Conservation (phyloP, 306 rosid genomes). For the Ochetophila trinervis region DNA sequence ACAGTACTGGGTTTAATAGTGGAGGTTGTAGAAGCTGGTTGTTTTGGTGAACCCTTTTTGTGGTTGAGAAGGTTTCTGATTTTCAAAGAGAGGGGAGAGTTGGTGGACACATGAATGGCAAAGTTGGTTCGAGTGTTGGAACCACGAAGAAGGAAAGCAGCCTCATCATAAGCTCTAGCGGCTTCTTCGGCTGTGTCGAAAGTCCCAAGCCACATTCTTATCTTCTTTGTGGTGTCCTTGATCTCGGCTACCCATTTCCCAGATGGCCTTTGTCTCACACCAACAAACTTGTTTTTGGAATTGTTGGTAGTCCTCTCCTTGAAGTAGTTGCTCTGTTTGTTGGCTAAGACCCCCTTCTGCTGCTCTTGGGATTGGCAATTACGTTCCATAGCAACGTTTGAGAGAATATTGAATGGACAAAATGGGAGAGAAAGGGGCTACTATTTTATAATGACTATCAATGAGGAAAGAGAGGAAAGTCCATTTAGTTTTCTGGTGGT, state of each 20-base stretch:
- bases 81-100: constrained; percentile 63
- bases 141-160: constrained; percentile 74
- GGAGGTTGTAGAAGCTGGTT: constrained; percentile 19
- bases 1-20: constrained; percentile 11
- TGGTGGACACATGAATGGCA: constrained; percentile 26
- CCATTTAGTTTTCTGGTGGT: constrained; percentile 34
- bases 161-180: constrained; percentile 84
- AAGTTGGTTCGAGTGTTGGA: constrained; percentile 76
- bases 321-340: constrained; percentile 27
- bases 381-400: constrained; percentile 22
- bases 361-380: constrained; percentile 24
- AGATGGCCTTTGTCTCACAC: constrained; percentile 84
- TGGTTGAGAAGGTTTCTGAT: constrained; percentile 56
- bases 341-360: constrained; percentile 16
- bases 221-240: constrained; percentile 77
- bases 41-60: constrained; percentile 34
- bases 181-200: constrained; percentile 74
- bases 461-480: background rate
- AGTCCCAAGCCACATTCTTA: constrained; percentile 91
- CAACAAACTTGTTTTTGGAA: constrained; percentile 51
- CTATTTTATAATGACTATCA: constrained; percentile 3
- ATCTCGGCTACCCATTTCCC: constrained; percentile 97
- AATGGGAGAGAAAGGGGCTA: background rate
- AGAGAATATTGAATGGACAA: background rate
- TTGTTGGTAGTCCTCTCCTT: constrained; percentile 16